Evolutionary conservation across 495 filamentous ascomycete genomes (phyloP), one percentile per base, ranked within the genome.

Genomic region (Cudoniella acicularis): DNA sequence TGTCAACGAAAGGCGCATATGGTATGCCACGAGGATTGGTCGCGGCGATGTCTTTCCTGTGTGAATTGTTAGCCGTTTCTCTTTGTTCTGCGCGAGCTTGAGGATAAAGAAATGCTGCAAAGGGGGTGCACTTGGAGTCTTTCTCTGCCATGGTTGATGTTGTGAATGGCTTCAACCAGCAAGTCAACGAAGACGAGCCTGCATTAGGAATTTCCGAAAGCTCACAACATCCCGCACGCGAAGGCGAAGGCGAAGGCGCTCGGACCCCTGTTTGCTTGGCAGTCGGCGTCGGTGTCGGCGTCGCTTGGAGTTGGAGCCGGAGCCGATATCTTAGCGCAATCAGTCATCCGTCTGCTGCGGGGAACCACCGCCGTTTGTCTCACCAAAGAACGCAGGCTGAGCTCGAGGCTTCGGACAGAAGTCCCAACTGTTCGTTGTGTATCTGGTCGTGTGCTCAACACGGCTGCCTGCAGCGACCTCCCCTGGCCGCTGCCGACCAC

Each of bases 1-100:
- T 90, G 75, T 96, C 93, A 69, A 98, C 89, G 67, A 98, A 98
- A 26, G 95, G 94, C 59, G 95, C 95, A 65, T 84, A 81, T 56
- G 94, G 94, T 60, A 98, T 98, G 66, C 94, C 94, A 63, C 94
- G 86, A 45, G 93, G 87, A 76, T 98, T 98, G 49, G 91, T 89
- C 61, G 79, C 70, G 23, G 79, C 73, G 40, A 78, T 77, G 75
- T 82, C 79, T 69, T 74, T 75, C 50, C 77, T 77, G 57, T 24
- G 47, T n/a, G 1, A 21, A 17, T n/a, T 22, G 41, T 59, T 49
- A 63, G 56, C 30, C 25, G 49, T 36, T 40, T n/a, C n/a, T n/a
- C n/a, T n/a, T n/a, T n/a, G n/a, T n/a, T n/a, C n/a, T n/a, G n/a
- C n/a, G n/a, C n/a, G n/a, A n/a, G 13, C 3, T 41, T 23, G 27